Conservation (phyloP, 129 eudicot species). For the Pulicaria dysenterica region DNA sequence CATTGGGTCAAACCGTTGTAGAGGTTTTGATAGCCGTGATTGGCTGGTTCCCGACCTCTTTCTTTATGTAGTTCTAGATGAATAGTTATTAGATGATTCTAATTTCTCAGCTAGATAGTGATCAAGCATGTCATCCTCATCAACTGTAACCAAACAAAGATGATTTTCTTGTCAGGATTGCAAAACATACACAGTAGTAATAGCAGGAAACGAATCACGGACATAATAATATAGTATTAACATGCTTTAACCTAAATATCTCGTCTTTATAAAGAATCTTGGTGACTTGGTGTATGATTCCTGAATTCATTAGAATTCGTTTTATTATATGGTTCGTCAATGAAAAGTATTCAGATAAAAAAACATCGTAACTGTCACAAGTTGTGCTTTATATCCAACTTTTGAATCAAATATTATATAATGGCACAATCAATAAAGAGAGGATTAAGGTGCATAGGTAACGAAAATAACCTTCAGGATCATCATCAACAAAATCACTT, state of each 20-base stretch:
- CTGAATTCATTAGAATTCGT: background rate
- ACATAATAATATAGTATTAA: background rate
- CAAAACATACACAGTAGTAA: background rate
- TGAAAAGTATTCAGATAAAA: background rate
- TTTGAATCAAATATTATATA: background rate
- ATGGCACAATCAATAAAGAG: background rate
- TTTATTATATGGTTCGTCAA: background rate
- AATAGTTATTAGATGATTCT: constrained; percentile 42
- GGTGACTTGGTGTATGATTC: background rate
- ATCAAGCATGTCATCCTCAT: constrained; percentile 94
- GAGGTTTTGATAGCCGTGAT: background rate
- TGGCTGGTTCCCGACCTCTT: background rate
- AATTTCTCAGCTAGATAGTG: constrained; percentile 79
- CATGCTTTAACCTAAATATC: background rate
- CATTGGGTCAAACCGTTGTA: background rate
- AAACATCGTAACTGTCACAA: background rate
- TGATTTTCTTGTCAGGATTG: background rate
- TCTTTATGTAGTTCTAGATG: constrained; percentile 37
- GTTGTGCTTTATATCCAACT: background rate
- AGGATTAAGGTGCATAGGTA: background rate
- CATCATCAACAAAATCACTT: constrained; percentile 57
- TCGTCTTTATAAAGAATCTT: background rate
- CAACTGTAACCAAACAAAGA: constrained; percentile 48
- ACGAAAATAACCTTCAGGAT: constrained; percentile 52
- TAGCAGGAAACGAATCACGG: background rate